Conservation (phyloP, 192 early-diverging fungal genomes). For the Allomyces arbusculus region DNA sequence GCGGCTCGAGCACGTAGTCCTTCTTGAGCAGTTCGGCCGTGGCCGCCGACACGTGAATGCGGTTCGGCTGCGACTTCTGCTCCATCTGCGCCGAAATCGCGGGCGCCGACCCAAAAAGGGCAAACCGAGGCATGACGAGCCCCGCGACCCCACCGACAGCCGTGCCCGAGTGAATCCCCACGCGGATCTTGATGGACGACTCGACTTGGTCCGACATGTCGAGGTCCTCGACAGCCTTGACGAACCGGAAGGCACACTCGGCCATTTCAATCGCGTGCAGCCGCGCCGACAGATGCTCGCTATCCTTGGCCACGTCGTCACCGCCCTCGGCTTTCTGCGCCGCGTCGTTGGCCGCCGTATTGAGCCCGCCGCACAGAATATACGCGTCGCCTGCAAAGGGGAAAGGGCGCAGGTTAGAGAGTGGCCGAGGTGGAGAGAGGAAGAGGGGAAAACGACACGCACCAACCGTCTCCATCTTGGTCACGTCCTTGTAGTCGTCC, state of each 20-base stretch:
- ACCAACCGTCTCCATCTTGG: slow-evolving; percentile 23
- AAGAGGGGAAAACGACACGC: too few relatives aligned
- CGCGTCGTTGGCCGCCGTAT: slow-evolving; percentile 1
- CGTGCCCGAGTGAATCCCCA: background rate
- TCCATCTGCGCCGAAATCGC: background rate
- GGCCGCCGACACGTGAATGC: slow-evolving; percentile 15
- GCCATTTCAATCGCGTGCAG: slow-evolving; percentile 9
- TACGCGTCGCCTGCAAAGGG: slow-evolving; percentile 14
- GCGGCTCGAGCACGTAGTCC: slow-evolving; percentile 8
- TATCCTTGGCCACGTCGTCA: background rate
- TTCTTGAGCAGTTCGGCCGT: slow-evolving; percentile 16
- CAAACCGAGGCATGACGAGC: background rate
- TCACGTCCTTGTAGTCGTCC: slow-evolving; percentile 21
- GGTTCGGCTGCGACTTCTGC: slow-evolving; percentile 12
- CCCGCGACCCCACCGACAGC: background rate
- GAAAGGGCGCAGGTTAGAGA: too few relatives aligned
- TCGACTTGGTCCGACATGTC: slow-evolving; percentile 24
- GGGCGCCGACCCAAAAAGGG: background rate
- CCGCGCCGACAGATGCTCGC: background rate
- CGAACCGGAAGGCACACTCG: slow-evolving; percentile 19
- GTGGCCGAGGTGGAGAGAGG: too few relatives aligned
- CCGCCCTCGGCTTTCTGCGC: background rate
- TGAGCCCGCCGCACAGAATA: slow-evolving; percentile 18
- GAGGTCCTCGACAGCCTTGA: slow-evolving; percentile 13
- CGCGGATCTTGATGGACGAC: slow-evolving; percentile 1